These are phyloP conservation scores for Moricandia arvensis DNA, from an alignment of 345 rosid species.

Conservation along the genomic window DNA sequence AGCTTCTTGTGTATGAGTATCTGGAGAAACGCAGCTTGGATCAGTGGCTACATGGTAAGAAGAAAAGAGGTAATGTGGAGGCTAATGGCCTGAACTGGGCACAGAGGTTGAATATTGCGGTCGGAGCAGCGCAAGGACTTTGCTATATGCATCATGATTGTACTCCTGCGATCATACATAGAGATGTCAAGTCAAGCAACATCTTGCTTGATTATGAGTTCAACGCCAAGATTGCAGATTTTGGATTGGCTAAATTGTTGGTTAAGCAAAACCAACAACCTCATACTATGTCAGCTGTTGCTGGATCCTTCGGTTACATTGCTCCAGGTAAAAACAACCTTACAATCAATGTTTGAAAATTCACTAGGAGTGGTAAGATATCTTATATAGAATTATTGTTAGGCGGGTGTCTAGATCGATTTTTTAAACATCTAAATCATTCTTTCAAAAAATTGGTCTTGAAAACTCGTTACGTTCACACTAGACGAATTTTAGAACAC, in stretches of 20 bases:
- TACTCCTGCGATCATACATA: constrained; percentile 69
- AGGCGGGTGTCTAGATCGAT: too few species aligned
- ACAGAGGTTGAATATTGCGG: constrained; percentile 68
- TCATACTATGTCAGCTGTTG: constrained; percentile 81
- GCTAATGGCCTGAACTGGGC: constrained; percentile 53
- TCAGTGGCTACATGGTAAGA: constrained; percentile 74
- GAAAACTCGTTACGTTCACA: too few species aligned
- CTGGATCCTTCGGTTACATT: constrained; percentile 88
- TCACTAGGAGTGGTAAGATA: too few species aligned
- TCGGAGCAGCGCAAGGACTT: constrained; percentile 86
- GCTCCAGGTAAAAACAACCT: constrained; percentile 68
- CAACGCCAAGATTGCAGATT: constrained; percentile 81
- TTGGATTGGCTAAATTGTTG: constrained; percentile 82
- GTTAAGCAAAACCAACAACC: constrained; percentile 52
- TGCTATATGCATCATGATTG: constrained; percentile 91
- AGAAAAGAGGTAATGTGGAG: constrained; percentile 26
- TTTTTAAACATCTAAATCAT: too few species aligned
- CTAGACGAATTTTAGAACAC: too few species aligned
- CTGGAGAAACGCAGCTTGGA: constrained; percentile 86
- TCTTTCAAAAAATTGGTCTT: too few species aligned
- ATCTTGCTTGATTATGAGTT: constrained; percentile 77
- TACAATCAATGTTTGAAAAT: too few species aligned
- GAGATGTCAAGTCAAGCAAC: constrained; percentile 94
- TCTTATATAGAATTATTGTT: too few species aligned
- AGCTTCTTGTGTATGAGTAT: constrained; percentile 90